These are phyloP conservation scores for Sphagnum magellanicum DNA, from an alignment of 228 moss, liverwort and hornwort genomes.

Conservation along the genomic window DNA sequence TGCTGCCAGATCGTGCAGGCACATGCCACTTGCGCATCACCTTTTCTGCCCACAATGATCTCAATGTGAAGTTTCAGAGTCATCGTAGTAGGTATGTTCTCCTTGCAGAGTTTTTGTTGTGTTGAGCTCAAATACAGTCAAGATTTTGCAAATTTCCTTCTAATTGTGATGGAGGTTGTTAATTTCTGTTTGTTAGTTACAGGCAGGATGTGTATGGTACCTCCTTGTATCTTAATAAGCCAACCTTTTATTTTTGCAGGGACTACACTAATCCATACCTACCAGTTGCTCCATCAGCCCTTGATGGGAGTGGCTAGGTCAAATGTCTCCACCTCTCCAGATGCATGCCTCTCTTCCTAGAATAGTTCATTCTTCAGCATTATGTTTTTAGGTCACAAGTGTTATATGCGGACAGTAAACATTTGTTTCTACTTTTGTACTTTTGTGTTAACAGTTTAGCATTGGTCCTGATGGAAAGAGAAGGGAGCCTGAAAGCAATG, in stretches of 20 bases:
- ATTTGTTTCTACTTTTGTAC: background rate
- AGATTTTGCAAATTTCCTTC: background rate
- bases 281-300: conserved; percentile 94
- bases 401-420: too few species aligned
- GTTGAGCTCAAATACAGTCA: too few species aligned
- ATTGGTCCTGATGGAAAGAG: conserved; percentile 95
- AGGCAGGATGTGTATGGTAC: too few species aligned
- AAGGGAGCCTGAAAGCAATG: conserved; percentile 97
- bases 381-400: too few species aligned
- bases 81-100: conserved; percentile 80
- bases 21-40: conserved; percentile 95
- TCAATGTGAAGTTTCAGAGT: conserved; percentile 98
- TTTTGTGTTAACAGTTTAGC: conserved; percentile 57
- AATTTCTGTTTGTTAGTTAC: background rate
- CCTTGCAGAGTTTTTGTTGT: too few species aligned
- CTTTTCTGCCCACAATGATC: conserved; percentile 95
- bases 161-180: background rate
- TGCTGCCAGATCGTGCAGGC: conserved; percentile 87
- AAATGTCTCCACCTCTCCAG: conserved; percentile 8
- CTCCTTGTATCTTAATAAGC: too few species aligned
- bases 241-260: conserved; percentile 24
- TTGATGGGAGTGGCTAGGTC: conserved; percentile 94
- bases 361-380: too few species aligned
- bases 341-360: too few species aligned
- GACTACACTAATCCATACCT: conserved; percentile 96